Conservation (phyloP, 192 early-diverging fungal species). For the Umbelopsis isabellina region DNA sequence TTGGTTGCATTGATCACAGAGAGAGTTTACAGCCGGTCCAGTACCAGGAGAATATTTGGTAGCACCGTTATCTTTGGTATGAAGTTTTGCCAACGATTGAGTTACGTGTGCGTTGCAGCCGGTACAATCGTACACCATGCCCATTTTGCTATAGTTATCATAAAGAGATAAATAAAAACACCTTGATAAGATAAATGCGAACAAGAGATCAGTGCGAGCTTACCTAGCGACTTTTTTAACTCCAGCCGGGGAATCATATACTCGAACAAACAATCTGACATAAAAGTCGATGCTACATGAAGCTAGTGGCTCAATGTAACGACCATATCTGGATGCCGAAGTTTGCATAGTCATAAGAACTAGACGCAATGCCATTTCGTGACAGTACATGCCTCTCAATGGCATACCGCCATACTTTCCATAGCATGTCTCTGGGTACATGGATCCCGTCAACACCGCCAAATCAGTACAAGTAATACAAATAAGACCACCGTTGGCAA, state of each 20-base stretch:
- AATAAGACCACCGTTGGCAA: constrained; percentile 86
- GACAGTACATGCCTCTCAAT: constrained; percentile 85
- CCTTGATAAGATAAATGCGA: neutral
- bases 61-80: constrained; percentile 53
- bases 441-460: constrained; percentile 90
- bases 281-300: constrained; percentile 99
- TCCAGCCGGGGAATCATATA: constrained; percentile 70
- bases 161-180: neutral
- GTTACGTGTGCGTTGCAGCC: constrained; percentile 77
- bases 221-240: constrained; percentile 80
- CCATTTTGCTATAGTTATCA: constrained; percentile 64
- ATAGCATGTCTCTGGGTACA: constrained; percentile 84
- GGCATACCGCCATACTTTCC: constrained; percentile 96
- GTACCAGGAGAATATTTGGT: constrained; percentile 67
- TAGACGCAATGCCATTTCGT: constrained; percentile 94
- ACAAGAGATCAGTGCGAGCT: neutral
- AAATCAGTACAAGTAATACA: constrained; percentile 99
- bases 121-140: constrained; percentile 82
- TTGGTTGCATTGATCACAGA: constrained; percentile 78
- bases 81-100: constrained; percentile 75
- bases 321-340: constrained; percentile 81
- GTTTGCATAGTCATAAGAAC: constrained; percentile 83
- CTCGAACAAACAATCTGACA: constrained; percentile 93
- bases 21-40: constrained; percentile 60
- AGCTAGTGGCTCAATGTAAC: constrained; percentile 86